Conservation (phyloP, 441 rosid species). For the Bocquillonia castaneifolia region DNA sequence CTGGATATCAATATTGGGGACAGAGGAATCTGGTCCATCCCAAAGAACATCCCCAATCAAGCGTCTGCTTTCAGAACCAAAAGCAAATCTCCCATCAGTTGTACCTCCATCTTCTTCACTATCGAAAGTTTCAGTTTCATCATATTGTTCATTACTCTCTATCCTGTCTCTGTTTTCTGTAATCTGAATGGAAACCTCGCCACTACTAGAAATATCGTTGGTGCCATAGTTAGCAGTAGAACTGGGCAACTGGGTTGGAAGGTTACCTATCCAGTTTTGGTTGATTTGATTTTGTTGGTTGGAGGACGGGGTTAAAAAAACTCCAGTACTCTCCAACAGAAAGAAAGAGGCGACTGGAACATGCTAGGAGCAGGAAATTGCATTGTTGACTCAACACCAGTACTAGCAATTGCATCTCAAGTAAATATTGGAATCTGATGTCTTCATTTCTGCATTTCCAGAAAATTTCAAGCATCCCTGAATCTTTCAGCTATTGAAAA, state of each 20-base stretch:
- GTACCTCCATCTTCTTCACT: neutral
- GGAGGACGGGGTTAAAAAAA: neutral
- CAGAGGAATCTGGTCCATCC: constrained; percentile 38
- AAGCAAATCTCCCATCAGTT: neutral
- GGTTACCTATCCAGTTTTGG: neutral
- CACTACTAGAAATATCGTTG: neutral
- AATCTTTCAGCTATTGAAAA: too few species aligned
- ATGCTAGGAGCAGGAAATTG: neutral
- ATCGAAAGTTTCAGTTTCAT: neutral
- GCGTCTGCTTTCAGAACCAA: neutral
- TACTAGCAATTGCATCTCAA: neutral
- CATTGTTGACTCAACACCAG: neutral
- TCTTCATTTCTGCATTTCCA: neutral
- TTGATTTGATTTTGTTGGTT: neutral
- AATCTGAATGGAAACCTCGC: neutral
- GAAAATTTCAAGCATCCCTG: too few species aligned
- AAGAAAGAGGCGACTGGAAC: neutral
- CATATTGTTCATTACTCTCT: neutral
- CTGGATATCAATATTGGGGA: constrained; percentile 70
- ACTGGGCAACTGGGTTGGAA: neutral
- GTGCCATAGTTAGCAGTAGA: neutral
- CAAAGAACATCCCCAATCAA: neutral
- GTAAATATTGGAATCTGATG: neutral
- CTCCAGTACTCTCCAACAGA: neutral
- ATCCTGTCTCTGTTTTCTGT: neutral